Conservation (phyloP, 345 rosid species). For the Geranium brycei region DNA sequence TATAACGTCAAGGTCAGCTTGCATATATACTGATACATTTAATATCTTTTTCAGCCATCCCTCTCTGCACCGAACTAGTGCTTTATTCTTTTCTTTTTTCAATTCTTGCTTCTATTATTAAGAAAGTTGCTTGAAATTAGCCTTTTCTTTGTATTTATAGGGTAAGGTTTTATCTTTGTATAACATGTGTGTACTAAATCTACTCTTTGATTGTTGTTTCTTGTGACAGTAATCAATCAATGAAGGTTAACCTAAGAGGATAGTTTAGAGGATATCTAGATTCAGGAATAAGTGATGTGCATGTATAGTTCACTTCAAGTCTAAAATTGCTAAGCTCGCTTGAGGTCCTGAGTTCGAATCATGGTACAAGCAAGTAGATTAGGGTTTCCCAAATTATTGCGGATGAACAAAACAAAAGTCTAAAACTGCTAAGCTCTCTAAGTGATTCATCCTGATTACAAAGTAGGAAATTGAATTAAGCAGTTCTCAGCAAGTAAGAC, state of each 20-base stretch:
- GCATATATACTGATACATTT: not conserved
- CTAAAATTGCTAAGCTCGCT: too few species aligned
- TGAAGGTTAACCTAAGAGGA: not conserved
- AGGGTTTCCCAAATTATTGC: too few species aligned
- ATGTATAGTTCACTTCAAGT: too few species aligned
- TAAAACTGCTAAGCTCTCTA: too few species aligned
- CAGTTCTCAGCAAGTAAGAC: not conserved
- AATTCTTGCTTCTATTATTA: not conserved
- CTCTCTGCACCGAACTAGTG: not conserved
- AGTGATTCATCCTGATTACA: too few species aligned
- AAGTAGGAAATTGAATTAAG: not conserved
- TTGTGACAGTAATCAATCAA: not conserved
- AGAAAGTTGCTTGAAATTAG: not conserved
- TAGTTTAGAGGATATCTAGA: not conserved
- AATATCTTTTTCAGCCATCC: not conserved
- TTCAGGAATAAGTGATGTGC: too few species aligned
- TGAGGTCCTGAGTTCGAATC: too few species aligned
- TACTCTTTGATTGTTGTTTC: not conserved
- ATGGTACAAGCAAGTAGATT: too few species aligned
- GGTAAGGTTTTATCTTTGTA: not conserved
- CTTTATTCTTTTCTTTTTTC: too few species aligned
- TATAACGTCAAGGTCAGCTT: conserved; percentile 7
- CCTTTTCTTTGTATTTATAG: not conserved
- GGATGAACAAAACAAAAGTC: too few species aligned
- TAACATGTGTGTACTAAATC: not conserved